Base-by-base conservation (phyloP, 352 stramenopile genomes). In the Phytophthora hybrid region DNA sequence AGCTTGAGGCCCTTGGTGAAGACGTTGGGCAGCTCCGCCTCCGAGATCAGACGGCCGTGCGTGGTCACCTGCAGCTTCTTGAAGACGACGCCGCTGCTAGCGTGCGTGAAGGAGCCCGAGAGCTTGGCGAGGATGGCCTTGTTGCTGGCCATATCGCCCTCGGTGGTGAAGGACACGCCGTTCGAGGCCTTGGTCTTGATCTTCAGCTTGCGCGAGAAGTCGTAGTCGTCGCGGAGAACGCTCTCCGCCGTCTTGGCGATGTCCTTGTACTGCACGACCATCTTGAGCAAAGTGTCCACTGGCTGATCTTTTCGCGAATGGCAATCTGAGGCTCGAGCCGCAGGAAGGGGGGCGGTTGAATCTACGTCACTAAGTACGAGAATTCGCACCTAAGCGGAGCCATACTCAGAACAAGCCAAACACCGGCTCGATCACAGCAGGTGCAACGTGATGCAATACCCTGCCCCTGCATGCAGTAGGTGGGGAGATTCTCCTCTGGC, bases 161-260 rank as follows among this genome's bases (percentile, higher is more conserved):
- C 90, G 19, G 90, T 97, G 54, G 90, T 96, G 78, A 97, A 97
- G 58, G 74, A 80, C 39, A 97, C 90, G 63, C 90, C 88, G 76
- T 95, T 95, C 29, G 89, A 80, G 37, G 88, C 87, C 78, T 94
- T 97, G 75, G 82, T 97, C 82, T 95, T 97, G 85, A 97, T 84
- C 83, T 97, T 97, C 68, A 97, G 84, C 90, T 97, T 97, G 77
- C 90, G 90, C 58, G 84, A 93, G 82, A 90, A 97, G 84, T 97
- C 90, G 68, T 97, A 97, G 85, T 97, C 90, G 59, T 97, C 90
- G 56, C 84, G 84, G 49, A 96, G 87, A n/a, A 90, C 83, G 73
- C 92, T 90, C 81, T 94, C 87, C 26, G 87, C 88, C 58, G 84
- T 96, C 81, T 95, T 96, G 78, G 86, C 82, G 32, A 96, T 83